phyloP scores from a whole-genome alignment of 2,329 filamentous ascomycete species.

The Hymenoscyphus albidus region DNA sequence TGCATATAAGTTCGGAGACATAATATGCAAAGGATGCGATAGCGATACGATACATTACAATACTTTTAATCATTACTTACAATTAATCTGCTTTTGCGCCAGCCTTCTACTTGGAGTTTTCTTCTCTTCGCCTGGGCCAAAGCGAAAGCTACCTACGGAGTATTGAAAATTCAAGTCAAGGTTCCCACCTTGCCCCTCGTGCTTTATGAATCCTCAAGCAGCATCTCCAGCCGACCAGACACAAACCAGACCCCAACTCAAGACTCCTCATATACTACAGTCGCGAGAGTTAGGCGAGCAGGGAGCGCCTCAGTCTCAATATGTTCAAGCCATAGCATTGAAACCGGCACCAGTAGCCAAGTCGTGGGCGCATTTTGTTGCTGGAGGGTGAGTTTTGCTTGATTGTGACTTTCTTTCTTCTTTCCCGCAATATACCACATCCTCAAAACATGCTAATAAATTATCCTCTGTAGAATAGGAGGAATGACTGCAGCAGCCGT shows the following conservation, averaged over 20 bases:
- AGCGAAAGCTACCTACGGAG: too few relatives aligned
- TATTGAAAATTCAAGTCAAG: background rate
- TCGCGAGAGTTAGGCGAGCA: slow-evolving; percentile 60
- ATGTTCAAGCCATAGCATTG: slow-evolving; percentile 38
- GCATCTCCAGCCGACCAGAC: slow-evolving; percentile 16
- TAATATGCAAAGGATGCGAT: too few relatives aligned
- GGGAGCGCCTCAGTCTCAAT: slow-evolving; percentile 41
- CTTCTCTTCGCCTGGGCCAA: too few relatives aligned
- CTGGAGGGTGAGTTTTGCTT: slow-evolving; percentile 67
- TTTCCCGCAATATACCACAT: background rate
- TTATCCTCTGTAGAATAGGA: slow-evolving; percentile 57
- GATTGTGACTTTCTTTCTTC: background rate
- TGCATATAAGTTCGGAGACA: too few relatives aligned
- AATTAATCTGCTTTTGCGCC: too few relatives aligned
- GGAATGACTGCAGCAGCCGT: slow-evolving; percentile 89
- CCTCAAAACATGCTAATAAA: slow-evolving; percentile 15
- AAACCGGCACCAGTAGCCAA: slow-evolving; percentile 55
- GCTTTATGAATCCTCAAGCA: slow-evolving; percentile 33
- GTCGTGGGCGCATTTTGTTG: slow-evolving; percentile 89
- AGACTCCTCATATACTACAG: slow-evolving; percentile 42
- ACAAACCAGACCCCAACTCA: slow-evolving; percentile 15
- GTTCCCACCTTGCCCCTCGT: background rate
- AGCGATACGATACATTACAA: too few relatives aligned
- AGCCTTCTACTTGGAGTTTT: too few relatives aligned
- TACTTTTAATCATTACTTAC: too few relatives aligned